phyloP scores from a whole-genome alignment of 371 early-diverging fungal species.

The Mortierella sp. region DNA sequence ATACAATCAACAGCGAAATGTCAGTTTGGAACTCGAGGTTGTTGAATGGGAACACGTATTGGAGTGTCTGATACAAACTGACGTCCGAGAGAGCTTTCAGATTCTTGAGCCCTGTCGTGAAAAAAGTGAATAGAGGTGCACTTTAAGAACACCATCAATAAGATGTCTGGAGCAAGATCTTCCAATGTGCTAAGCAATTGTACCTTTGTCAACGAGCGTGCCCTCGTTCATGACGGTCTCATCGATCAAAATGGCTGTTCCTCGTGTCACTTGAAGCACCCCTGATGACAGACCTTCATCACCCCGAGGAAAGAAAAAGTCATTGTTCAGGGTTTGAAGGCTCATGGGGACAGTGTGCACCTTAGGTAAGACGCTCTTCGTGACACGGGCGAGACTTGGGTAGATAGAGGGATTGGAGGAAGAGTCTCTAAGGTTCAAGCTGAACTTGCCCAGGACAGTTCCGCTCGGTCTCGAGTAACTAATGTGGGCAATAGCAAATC shows the following conservation, averaged over 20 bases:
- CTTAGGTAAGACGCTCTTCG: slow-evolving; percentile 58
- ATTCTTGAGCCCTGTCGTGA: slow-evolving; percentile 65
- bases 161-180: no score
- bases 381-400: slow-evolving; percentile 18
- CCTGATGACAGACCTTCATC: slow-evolving; percentile 65
- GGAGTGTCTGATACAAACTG: slow-evolving; percentile 64
- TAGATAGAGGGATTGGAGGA: slow-evolving; percentile 11
- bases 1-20: slow-evolving; percentile 62
- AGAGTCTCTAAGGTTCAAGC: slow-evolving; percentile 40
- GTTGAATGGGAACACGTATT: slow-evolving; percentile 69
- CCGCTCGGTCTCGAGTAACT: slow-evolving; percentile 43
- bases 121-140: not conserved
- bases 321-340: slow-evolving; percentile 60
- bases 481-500: not conserved
- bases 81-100: slow-evolving; percentile 65
- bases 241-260: slow-evolving; percentile 67
- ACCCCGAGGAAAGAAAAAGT: slow-evolving; percentile 62
- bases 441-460: slow-evolving; percentile 44
- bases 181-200: no score
- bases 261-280: slow-evolving; percentile 65
- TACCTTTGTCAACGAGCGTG: slow-evolving; percentile 65
- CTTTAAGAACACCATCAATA: no score
- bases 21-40: slow-evolving; percentile 72
- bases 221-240: slow-evolving; percentile 74
- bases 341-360: slow-evolving; percentile 62